Conservation (phyloP, 2,329 filamentous ascomycete genomes). For the Clarireedia paspali region DNA sequence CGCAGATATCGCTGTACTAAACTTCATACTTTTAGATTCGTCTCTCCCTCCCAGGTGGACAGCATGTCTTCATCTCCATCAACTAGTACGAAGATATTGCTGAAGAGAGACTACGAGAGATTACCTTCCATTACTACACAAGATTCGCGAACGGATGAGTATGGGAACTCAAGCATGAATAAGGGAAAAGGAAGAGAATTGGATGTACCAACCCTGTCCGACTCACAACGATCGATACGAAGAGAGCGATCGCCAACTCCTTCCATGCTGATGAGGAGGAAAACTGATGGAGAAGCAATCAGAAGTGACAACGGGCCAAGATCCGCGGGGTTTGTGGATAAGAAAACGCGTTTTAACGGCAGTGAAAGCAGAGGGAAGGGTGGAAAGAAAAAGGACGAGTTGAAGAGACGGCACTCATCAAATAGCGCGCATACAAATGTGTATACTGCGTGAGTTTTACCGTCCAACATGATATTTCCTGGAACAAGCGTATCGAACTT, state of each 20-base stretch:
- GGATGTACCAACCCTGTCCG: neutral
- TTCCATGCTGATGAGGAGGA: slow-evolving; percentile 2
- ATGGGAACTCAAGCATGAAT: neutral
- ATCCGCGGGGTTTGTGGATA: neutral
- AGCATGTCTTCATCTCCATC: neutral
- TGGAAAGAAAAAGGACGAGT: neutral
- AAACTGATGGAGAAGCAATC: neutral
- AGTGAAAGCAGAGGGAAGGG: neutral
- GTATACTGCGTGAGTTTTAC: slow-evolving; percentile 10
- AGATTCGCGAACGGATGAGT: neutral
- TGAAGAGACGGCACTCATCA: slow-evolving; percentile 3
- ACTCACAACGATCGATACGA: neutral
- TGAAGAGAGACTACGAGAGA: slow-evolving; percentile 1
- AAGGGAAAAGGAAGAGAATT: neutral
- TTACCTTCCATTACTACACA: neutral
- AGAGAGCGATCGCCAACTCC: neutral
- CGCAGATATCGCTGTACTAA: neutral
- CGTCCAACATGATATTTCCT: neutral
- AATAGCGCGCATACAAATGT: slow-evolving; percentile 7
- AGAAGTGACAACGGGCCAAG: neutral
- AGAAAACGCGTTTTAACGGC: neutral
- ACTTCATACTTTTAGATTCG: neutral
- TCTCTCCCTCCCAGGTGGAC: neutral
- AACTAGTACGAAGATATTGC: neutral
- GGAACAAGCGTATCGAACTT: too few relatives aligned